These are phyloP conservation scores for Leccinum longicurvipes DNA, from an alignment of 768 basidiomycete species.

Conservation along the genomic window DNA sequence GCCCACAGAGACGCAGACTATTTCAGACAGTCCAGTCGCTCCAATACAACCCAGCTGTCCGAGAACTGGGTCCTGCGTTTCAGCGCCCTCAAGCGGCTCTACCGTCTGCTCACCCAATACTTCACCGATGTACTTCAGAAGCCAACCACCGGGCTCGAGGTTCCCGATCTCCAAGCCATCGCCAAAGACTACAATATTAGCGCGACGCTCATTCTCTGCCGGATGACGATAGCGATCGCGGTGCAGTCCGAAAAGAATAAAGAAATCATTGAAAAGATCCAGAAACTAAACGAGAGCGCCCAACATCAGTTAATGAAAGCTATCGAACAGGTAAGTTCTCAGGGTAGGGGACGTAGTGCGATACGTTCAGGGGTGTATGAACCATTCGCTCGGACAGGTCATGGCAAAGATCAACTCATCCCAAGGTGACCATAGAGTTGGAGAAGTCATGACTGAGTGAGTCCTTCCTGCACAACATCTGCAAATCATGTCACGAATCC, in stretches of 20 bases:
- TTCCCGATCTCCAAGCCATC: constrained; percentile 84
- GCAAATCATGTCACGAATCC: constrained; percentile 9
- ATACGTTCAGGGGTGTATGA: constrained; percentile 1
- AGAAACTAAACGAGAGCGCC: constrained; percentile 73
- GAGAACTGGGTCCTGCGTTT: constrained; percentile 92
- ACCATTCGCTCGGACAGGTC: constrained; percentile 42
- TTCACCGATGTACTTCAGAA: constrained; percentile 81
- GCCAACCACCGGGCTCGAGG: constrained; percentile 71
- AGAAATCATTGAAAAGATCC: constrained; percentile 86
- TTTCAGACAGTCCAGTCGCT: constrained; percentile 62
- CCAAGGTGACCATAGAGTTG: constrained; percentile 44
- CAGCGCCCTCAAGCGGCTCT: constrained; percentile 77
- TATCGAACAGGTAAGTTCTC: constrained; percentile 75
- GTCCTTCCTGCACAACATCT: constrained; percentile 28
- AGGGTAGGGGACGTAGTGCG: background rate
- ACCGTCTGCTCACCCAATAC: constrained; percentile 86
- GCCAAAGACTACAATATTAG: constrained; percentile 69
- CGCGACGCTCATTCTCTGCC: constrained; percentile 72
- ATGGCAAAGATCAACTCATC: constrained; percentile 69
- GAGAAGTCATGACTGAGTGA: constrained; percentile 76
- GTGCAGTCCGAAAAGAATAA: constrained; percentile 89
- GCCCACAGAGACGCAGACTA: constrained; percentile 69
- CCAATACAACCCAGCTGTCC: constrained; percentile 56
- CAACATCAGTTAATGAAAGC: constrained; percentile 91
- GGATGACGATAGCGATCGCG: constrained; percentile 78